Evolutionary conservation across 2,329 filamentous ascomycete genomes (phyloP), one percentile per base, ranked within the genome.

Genomic region (Aspergillus bombycis): DNA sequence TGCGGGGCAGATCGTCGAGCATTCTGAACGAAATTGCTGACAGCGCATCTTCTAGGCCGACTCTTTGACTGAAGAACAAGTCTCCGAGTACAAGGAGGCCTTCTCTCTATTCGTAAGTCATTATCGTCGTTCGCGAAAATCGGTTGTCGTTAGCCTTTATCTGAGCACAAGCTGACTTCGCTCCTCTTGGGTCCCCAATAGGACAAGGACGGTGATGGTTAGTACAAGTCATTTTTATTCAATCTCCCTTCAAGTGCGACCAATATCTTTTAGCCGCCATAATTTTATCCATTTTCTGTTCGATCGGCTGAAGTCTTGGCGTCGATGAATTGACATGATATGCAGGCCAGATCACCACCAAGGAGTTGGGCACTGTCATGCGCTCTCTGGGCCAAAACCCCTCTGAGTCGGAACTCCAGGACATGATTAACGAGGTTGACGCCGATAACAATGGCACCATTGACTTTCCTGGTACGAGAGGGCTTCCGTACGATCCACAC

Each of bases 81-180:
- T 99, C 81, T 98, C 95, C 80, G 95, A 99, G 86, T 99, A 98
- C 88, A 99, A 98, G 91, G 95, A 99, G 86, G 95, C 95, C 61
- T 99, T 99, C 85, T 99, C 95, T 81, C 92, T 99, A 72, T 99
- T 99, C 83, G 95, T 99, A 90, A 90, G 95, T 89, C 62, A 9
- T 9, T 32, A 43, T 38, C 21, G 23, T 36, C 45, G 23, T 58
- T 54, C 14, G n/a, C 32, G 32, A 38, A 38, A 34, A n/a, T 6
- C 10, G 36, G 41, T 11, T 32, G 4, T 41, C 46, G 16, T 45
- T 11, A 34, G 32, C 26, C 48, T 36, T 60, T 9, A 34, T 60
- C 10, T 8, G 53, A 57, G 63, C 21, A 55, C 57, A 63, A 58
- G 61, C 69, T 75, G 50, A 71, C 68, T 58, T 58, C 64, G 50